A percentile compares a stretch with the other conserved stretches of the same genome.
These are phyloP conservation scores for Trichaptum fuscoviolaceum DNA, from an alignment of 768 basidiomycete genomes.

Conservation along the genomic window DNA sequence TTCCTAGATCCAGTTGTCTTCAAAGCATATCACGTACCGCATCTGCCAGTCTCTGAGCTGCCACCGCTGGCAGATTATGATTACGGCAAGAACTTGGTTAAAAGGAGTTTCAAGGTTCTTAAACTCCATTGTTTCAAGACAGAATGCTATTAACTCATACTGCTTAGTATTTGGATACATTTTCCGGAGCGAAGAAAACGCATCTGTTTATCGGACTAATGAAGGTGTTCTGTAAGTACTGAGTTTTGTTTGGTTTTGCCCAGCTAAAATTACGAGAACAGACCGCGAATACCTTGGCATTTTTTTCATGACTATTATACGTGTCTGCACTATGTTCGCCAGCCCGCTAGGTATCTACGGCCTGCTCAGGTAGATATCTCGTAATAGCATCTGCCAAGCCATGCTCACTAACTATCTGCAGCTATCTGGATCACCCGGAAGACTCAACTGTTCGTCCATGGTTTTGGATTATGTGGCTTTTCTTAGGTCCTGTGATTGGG, in stretches of 20 bases:
- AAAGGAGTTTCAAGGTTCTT: slow-evolving; percentile 21
- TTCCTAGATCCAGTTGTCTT: slow-evolving; percentile 51
- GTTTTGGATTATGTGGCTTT: slow-evolving; percentile 38
- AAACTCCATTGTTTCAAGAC: slow-evolving; percentile 21
- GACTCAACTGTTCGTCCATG: slow-evolving; percentile 37
- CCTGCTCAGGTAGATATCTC: slow-evolving; percentile 27
- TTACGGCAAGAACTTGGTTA: slow-evolving; percentile 27
- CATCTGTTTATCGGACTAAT: slow-evolving; percentile 46
- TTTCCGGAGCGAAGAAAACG: slow-evolving; percentile 31
- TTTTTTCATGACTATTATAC: slow-evolving; percentile 14
- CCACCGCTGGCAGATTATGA: slow-evolving; percentile 49
- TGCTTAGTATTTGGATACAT: slow-evolving; percentile 30
- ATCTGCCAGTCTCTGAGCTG: slow-evolving; percentile 36
- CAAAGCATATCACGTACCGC: slow-evolving; percentile 36
- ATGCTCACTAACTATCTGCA: slow-evolving; percentile 15
- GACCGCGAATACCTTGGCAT: slow-evolving; percentile 15
- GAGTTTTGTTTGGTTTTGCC: neutral
- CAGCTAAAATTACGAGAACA: neutral
- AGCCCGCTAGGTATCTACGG: slow-evolving; percentile 34
- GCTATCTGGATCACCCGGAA: slow-evolving; percentile 34
- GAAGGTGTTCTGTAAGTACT: slow-evolving; percentile 5
- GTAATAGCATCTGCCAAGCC: neutral
- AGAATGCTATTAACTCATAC: neutral
- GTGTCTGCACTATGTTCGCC: slow-evolving; percentile 27
- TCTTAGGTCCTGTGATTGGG: slow-evolving; percentile 29